Evolutionary conservation across 805 yeast genomes (phyloP), one percentile per base, ranked within the genome.

Genomic region (Kodamaea leandrae): DNA sequence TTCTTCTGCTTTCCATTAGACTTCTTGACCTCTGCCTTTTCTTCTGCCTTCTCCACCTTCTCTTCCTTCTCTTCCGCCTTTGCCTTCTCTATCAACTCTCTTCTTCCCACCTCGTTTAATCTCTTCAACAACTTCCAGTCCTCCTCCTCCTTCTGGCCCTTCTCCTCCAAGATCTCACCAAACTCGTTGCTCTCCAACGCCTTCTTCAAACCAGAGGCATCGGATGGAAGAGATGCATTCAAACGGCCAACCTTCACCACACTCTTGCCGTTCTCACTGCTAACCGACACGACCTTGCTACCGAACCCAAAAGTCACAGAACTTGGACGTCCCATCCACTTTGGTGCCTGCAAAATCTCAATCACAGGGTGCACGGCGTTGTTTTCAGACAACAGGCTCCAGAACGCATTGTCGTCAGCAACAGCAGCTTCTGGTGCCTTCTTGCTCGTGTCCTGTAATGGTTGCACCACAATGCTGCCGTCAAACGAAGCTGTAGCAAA

Each of bases 261-360:
- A 19, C 79, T 68, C 52, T 72, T 53, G 10, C 67, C 69, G 32
- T 53, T 47, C 7, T 71, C 66, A 39, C 63, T 69, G 26, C 60
- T 53, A 10, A 83, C 79, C 9, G 71, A 61, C 3, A 84, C 90
- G 29, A 93, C 60, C 64, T 87, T 88, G 39, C 96, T 96, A 46
- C 99, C 99, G 66, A 89, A 91, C 0, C 96, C 98, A 73, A 95
- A 93, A 2, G 80, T 68, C 10, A 83, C 96, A 36, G 83, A 72
- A 4, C 77, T 72, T 9, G 88, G 88, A 49, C 83, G 74, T 47
- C 78, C 77, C 46, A 87, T 76, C 99, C 99, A 93, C 44, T 71
- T 63, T 37, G 99, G 99, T 15, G 97, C 93, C 64, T 89, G 96
- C 47, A 75, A 71, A 21, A 78, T 71, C 29, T 76, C 75, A 51